These are phyloP conservation scores for Clonostachys solani DNA, from an alignment of 2,329 filamentous ascomycete genomes.

Conservation along the genomic window DNA sequence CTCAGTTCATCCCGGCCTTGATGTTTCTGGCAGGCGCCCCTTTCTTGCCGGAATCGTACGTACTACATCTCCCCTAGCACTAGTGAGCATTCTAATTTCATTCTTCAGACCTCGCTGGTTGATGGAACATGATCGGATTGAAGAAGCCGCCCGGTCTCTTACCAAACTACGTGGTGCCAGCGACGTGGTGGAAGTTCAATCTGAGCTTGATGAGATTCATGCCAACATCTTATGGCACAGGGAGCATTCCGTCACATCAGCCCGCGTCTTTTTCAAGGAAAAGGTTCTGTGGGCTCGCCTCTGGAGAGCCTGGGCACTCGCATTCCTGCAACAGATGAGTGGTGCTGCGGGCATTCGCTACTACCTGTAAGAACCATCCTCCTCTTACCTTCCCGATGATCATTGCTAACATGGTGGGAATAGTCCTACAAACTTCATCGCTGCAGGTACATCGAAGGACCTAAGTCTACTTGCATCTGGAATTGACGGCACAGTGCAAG, in stretches of 20 bases:
- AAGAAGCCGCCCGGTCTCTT: conserved; percentile 17
- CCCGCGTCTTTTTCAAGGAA: conserved; percentile 21
- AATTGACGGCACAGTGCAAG: conserved; percentile 25
- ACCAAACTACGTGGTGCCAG: conserved; percentile 16
- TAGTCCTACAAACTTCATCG: conserved; percentile 20
- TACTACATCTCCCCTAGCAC: neutral
- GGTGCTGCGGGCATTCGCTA: conserved; percentile 29
- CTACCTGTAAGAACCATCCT: conserved; percentile 12
- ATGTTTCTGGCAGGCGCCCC: conserved; percentile 21
- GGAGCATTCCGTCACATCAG: conserved; percentile 10
- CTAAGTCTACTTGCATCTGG: conserved; percentile 23
- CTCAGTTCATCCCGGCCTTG: conserved; percentile 24
- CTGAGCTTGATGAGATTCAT: conserved; percentile 18
- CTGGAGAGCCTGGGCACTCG: conserved; percentile 24
- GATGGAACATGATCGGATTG: conserved; percentile 17
- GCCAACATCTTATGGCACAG: conserved; percentile 21
- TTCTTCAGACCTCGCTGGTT: conserved; percentile 23
- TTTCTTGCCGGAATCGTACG: conserved; percentile 24
- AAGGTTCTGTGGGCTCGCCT: conserved; percentile 21
- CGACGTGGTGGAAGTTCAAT: conserved; percentile 11
- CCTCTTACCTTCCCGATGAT: too few species aligned
- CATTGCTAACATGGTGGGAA: too few species aligned
- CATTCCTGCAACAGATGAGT: conserved; percentile 27
- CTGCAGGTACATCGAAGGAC: conserved; percentile 19
- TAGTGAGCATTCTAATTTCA: neutral